Percentiles rank a stretch among this genome's conserved stretches.
phyloP scores from a whole-genome alignment of 352 stramenopile genomes.

The Sclerospora graminicola region DNA sequence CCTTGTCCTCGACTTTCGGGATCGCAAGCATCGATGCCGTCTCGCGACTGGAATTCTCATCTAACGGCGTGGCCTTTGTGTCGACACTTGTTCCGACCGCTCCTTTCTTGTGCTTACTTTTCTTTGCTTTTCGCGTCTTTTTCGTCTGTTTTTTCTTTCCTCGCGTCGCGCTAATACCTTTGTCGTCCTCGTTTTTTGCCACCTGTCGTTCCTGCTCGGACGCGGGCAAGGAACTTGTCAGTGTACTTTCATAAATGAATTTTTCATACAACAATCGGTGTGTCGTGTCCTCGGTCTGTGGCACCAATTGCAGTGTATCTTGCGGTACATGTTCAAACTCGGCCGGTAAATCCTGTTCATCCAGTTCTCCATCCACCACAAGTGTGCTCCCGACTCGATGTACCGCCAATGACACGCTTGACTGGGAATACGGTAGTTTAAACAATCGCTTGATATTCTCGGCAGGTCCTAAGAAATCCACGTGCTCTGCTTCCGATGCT shows the following conservation, averaged over 20 bases:
- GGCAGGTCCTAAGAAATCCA: conserved; percentile 71
- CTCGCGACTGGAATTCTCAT: too few species aligned
- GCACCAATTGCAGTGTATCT: conserved; percentile 47
- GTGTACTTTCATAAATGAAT: conserved; percentile 77
- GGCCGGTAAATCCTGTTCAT: conserved; percentile 49
- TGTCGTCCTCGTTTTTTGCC: neutral
- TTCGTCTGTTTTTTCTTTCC: conserved; percentile 26
- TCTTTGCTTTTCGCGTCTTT: conserved; percentile 20
- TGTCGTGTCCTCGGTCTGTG: conserved; percentile 28
- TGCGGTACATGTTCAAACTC: conserved; percentile 55
- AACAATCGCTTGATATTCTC: conserved; percentile 85
- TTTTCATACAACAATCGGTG: conserved; percentile 74
- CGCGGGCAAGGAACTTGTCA: conserved; percentile 24
- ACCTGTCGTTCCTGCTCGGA: conserved; percentile 1
- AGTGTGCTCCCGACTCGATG: conserved; percentile 70
- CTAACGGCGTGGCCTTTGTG: too few species aligned
- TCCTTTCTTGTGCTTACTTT: conserved; percentile 10
- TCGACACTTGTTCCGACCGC: neutral
- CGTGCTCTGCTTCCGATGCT: conserved; percentile 46
- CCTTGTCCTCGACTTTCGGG: neutral
- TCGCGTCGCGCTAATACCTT: conserved; percentile 1
- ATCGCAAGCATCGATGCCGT: too few species aligned
- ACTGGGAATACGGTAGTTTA: conserved; percentile 78
- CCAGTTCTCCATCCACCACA: conserved; percentile 71
- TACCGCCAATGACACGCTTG: conserved; percentile 66